phyloP scores from a whole-genome alignment of 2,329 filamentous ascomycete species.

The Aquanectria penicillioides region DNA sequence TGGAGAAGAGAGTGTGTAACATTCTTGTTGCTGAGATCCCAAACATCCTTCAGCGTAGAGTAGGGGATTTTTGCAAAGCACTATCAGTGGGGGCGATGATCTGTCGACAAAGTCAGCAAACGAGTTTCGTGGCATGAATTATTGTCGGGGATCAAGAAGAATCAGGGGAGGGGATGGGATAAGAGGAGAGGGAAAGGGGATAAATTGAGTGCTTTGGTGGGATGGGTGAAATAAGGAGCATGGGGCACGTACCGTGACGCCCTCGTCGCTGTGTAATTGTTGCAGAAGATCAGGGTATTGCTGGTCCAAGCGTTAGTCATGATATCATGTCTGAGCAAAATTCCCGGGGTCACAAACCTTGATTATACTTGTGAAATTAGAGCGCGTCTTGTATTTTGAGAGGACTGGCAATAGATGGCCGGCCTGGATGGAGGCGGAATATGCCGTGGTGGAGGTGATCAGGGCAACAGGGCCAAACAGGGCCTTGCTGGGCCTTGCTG shows the following conservation, averaged over 20 bases:
- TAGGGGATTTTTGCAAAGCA: conserved; percentile 64
- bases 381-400: conserved; percentile 51
- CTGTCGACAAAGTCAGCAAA: too few relatives aligned
- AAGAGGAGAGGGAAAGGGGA: too few relatives aligned
- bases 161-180: too few relatives aligned
- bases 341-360: too few relatives aligned
- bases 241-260: conserved; percentile 54
- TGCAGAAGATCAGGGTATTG: conserved; percentile 58
- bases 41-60: conserved; percentile 59
- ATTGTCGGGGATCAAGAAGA: too few relatives aligned
- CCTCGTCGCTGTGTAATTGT: conserved; percentile 54
- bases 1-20: conserved; percentile 62
- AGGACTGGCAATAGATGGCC: conserved; percentile 55
- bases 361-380: conserved; percentile 55
- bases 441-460: conserved; percentile 24
- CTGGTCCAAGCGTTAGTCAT: conserved; percentile 36
- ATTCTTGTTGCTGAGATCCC: conserved; percentile 54
- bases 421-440: conserved; percentile 38
- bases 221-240: not conserved
- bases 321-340: too few relatives aligned
- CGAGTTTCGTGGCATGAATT: too few relatives aligned
- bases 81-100: conserved; percentile 68
- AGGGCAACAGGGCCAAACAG: conserved; percentile 37
- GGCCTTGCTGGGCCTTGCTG: conserved; percentile 23
- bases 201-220: too few relatives aligned